A percentile compares a stretch with the other conserved stretches of the same genome.
These are phyloP conservation scores for Macrolepiota albuminosa DNA, from an alignment of 768 basidiomycete genomes.

Conservation along the genomic window DNA sequence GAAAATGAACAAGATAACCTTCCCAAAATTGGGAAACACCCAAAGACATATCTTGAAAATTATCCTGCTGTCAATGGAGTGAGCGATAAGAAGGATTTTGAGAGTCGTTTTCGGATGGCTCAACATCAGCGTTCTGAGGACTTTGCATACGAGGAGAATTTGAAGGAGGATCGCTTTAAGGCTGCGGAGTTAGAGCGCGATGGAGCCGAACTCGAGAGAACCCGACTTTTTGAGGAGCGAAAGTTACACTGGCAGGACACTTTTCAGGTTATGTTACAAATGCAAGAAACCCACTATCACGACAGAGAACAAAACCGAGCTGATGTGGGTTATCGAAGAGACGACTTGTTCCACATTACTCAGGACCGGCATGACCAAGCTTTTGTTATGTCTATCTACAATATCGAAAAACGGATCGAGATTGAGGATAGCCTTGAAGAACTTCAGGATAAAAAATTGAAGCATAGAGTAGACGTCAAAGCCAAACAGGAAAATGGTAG, in stretches of 20 bases:
- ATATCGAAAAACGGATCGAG: background rate
- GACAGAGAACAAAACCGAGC: background rate
- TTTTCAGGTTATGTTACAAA: background rate
- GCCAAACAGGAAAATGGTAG: background rate
- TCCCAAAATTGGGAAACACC: no score
- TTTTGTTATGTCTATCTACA: background rate
- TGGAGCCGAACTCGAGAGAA: background rate
- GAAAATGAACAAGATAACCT: no score
- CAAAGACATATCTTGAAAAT: no score
- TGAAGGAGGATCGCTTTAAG: background rate
- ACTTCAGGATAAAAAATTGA: background rate
- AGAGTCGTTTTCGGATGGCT: no score
- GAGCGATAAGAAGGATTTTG: no score
- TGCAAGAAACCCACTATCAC: background rate
- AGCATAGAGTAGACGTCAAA: background rate
- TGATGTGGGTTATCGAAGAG: background rate
- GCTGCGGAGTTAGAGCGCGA: background rate
- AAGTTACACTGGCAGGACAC: background rate
- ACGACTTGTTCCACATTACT: background rate
- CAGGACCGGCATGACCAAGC: background rate
- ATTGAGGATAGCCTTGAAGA: background rate
- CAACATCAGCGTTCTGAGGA: background rate
- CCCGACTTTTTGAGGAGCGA: background rate
- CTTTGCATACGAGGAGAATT: background rate
- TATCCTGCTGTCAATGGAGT: no score